Conservation (phyloP, 306 rosid genomes). For the Begonia peltatifolia region DNA sequence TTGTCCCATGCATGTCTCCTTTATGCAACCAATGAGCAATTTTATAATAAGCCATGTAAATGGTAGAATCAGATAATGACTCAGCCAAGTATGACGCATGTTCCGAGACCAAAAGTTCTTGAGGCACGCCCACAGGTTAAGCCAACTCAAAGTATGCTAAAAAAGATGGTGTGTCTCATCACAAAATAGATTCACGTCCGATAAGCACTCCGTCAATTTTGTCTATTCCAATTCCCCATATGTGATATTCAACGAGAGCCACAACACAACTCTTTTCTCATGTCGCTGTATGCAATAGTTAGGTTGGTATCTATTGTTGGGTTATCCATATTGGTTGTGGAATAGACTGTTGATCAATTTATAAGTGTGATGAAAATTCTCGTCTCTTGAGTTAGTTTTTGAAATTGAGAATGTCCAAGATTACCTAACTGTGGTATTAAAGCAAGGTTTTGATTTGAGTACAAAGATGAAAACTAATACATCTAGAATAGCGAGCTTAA, state of each 20-base stretch:
- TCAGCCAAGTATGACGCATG: constrained; percentile 67
- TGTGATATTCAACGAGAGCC: too few species aligned
- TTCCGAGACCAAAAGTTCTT: constrained; percentile 88
- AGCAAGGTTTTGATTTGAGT: too few species aligned
- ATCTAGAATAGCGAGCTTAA: too few species aligned
- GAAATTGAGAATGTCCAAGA: too few species aligned
- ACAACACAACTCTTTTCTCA: constrained; percentile 65
- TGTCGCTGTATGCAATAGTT: constrained; percentile 78
- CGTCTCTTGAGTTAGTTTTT: too few species aligned
- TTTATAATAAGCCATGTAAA: constrained; percentile 94
- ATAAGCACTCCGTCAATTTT: constrained; percentile 59
- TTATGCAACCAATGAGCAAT: constrained; percentile 58
- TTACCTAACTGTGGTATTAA: too few species aligned
- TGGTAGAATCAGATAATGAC: constrained; percentile 84
- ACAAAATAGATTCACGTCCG: constrained; percentile 44
- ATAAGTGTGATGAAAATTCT: too few species aligned
- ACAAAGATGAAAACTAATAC: too few species aligned
- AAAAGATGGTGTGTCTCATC: constrained; percentile 77
- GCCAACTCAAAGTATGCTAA: constrained; percentile 80
- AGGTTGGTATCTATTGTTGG: constrained; percentile 59
- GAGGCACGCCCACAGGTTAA: constrained; percentile 97
- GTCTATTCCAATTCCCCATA: constrained; percentile 78
- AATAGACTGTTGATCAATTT: too few species aligned
- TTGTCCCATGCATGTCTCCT: constrained; percentile 56
- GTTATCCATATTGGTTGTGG: too few species aligned